Base-by-base conservation (phyloP, 768 basidiomycete genomes). In the Tricholoma sp. region DNA sequence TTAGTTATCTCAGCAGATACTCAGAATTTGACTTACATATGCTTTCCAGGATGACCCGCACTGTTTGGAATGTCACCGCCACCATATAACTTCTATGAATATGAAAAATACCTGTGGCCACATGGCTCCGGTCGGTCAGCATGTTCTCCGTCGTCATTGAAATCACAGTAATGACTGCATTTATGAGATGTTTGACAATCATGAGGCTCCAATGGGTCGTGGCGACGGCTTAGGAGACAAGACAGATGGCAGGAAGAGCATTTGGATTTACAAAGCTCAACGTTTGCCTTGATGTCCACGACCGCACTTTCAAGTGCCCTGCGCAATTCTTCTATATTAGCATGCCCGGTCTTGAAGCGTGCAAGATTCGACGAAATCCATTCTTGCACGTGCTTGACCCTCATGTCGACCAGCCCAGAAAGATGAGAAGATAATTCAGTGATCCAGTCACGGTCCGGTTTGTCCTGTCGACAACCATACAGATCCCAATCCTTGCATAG, bases 321-420 rank as follows among this genome's bases (percentile, higher is more conserved):
- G 10, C 71, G 71, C 13, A 86, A 59, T 1, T 71, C 69, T 24
- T 76, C 76, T 9, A 85, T 72, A 41, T 74, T 68, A 2, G 82
- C 71, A 50, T 80, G 70, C 36, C 59, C 64, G 24, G 66, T 68
- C 42, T 74, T 72, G 66, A 86, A 85, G 0, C 81, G 72, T 1
- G 70, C 54, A 4, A 79, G 61, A 55, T 86, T 86, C 6, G 72
- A 65, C 3, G 68, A 64, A 11, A 86, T 65, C 85, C 84, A 86
- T 55, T 71, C 68, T 1, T 65, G 65, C 24, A 86, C 81, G 53
- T 80, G 78, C 3, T 69, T 62, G 15, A 82, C 66, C 11, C 85
- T 76, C 53, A 68, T 39, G 24, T 79, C 68, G 12, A 72, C 76
- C 4, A 81, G 59, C 2, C 53, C 56, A 5, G 70, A 66, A 3